Conservation (phyloP, 2,329 filamentous ascomycete species). For the Microcyclospora pomicola region DNA sequence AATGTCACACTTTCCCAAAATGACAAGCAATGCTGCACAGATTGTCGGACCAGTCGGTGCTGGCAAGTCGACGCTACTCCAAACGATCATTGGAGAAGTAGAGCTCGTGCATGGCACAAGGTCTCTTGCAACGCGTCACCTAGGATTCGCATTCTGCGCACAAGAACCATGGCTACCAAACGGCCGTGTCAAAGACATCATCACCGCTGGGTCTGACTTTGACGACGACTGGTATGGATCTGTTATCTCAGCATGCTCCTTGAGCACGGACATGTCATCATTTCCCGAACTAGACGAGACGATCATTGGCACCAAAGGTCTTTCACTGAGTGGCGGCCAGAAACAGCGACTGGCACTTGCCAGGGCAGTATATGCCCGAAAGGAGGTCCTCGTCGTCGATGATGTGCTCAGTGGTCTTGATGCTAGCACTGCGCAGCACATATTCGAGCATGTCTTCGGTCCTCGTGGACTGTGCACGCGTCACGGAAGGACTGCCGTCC, state of each 20-base stretch:
- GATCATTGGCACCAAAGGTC: conserved; percentile 71
- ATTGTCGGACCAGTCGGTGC: conserved; percentile 1
- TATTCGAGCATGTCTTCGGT: conserved; percentile 33
- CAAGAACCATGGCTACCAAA: conserved; percentile 11
- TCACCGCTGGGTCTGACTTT: conserved; percentile 3
- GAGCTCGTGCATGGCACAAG: neutral
- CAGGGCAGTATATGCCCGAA: conserved; percentile 64
- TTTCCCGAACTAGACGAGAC: conserved; percentile 52
- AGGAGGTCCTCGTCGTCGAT: conserved; percentile 62
- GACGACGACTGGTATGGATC: conserved; percentile 50
- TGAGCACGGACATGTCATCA: conserved; percentile 30
- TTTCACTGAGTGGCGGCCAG: conserved; percentile 73
- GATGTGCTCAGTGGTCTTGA: conserved; percentile 71
- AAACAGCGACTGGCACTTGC: conserved; percentile 72
- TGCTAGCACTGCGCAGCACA: conserved; percentile 32
- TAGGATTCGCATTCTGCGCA: conserved; percentile 5
- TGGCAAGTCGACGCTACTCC: conserved; percentile 2
- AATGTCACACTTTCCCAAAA: too few species aligned
- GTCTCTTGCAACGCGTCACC: too few species aligned
- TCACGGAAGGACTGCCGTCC: conserved; percentile 27
- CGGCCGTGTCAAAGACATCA: conserved; percentile 6
- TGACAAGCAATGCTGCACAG: neutral
- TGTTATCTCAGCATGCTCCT: conserved; percentile 57
- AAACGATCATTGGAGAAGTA: neutral
- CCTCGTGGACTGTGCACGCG: conserved; percentile 28